These are phyloP conservation scores for Sclerotinia trifoliorum DNA, from an alignment of 2,329 filamentous ascomycete genomes.

Conservation along the genomic window DNA sequence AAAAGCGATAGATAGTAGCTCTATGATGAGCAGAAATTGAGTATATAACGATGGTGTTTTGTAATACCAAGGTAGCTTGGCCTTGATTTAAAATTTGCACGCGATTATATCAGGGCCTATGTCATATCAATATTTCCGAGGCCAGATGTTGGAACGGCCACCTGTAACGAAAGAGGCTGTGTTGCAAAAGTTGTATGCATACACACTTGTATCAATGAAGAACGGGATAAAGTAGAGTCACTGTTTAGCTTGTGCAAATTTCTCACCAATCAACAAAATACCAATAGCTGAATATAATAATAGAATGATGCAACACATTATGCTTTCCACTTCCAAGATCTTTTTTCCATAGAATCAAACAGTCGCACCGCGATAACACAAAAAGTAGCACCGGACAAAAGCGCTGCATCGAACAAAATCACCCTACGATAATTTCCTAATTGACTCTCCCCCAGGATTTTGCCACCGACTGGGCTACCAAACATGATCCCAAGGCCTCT, in stretches of 20 bases:
- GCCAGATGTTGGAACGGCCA: neutral
- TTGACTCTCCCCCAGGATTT: slow-evolving; percentile 42
- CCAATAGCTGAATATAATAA: neutral
- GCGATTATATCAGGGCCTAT: neutral
- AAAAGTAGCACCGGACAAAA: slow-evolving; percentile 43
- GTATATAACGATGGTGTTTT: neutral
- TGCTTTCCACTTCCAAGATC: slow-evolving; percentile 45
- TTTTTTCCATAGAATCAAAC: slow-evolving; percentile 42
- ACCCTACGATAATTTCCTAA: slow-evolving; percentile 43
- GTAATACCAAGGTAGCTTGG: neutral
- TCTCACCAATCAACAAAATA: neutral
- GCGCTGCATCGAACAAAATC: slow-evolving; percentile 42
- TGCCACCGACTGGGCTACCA: slow-evolving; percentile 47
- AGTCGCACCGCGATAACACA: slow-evolving; percentile 47
- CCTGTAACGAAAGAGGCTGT: neutral
- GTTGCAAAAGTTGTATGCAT: neutral
- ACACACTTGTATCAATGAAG: neutral
- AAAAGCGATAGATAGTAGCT: neutral
- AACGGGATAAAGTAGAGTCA: neutral
- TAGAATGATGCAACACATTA: slow-evolving; percentile 2
- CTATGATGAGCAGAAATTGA: no score
- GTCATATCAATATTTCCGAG: neutral
- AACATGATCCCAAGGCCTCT: slow-evolving; percentile 47
- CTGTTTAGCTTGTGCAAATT: neutral
- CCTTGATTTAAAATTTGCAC: neutral